Evolutionary conservation across 257 asterid species (phyloP), one percentile per base, ranked within the genome.

Genomic region (Fraxinus americana): DNA sequence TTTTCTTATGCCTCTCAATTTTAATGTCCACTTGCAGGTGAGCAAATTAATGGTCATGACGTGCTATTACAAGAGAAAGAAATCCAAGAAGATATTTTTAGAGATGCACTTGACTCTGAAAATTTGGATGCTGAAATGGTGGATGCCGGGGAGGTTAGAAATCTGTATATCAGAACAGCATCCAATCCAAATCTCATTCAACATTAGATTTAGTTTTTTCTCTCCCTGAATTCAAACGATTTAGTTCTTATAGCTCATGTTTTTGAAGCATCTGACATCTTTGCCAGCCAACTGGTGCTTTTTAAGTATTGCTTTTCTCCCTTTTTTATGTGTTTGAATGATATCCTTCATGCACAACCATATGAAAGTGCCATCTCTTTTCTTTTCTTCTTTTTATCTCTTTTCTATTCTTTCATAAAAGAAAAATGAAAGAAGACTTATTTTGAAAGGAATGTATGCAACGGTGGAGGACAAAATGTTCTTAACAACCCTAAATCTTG

Each of bases 141-240:
- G 25, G 96, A 84, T 71, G 80, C 90, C 32, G 89, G 72, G 57
- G 92, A 88, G 97, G 98, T 91, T 78, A 70, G 92, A 72, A 69
- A 72, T 70, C 71, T 72, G 45, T 79, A 27, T 61, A 74, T 78
- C 54, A 65, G 76, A 76, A 50, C 68, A 70, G 77, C 39, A 67
- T 83, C 75, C 81, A 36, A 66, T 65, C 75, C 75, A 71, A 78
- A 78, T 72, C 73, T 73, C 36, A 50, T 48, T 57, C 4, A 30
- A 78, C 9, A 67, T 36, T 67, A 52, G 57, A 39, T 69, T 76
- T 29, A 61, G 36, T 52, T 77, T 72, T 78, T 27, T 59, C 36
- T n/a, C 21, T 35, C 48, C 2, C 32, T 45, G 13, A n/a, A n/a
- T 17, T 34, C 10, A 25, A 63, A 63, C 27, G 66, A 57, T 57